Percentiles rank a stretch among this genome's conserved stretches.
Evolutionary conservation across 108 stramenopile species (phyloP).

Genomic region (Craspedostauros australis): DNA sequence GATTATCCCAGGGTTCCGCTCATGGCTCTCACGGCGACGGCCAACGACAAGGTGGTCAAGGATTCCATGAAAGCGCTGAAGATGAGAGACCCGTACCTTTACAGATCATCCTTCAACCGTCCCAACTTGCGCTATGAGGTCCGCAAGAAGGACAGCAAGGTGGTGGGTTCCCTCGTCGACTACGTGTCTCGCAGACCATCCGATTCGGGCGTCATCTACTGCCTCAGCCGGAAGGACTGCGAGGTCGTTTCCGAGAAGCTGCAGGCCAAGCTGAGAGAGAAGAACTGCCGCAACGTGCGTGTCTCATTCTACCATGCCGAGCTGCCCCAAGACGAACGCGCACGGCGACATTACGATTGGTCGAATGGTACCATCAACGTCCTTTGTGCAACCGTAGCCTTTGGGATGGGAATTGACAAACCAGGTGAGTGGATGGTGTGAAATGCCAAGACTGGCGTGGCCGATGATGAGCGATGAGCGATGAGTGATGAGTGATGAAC

Average conservation of each 20-base stretch:
- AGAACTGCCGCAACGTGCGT: constrained; percentile 43
- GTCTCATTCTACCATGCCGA: constrained; percentile 97
- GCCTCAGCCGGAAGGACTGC: constrained; percentile 92
- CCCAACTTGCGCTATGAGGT: constrained; percentile 94
- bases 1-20: constrained; percentile 94
- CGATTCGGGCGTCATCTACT: constrained; percentile 96
- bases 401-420: constrained; percentile 57
- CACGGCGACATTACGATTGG: constrained; percentile 88
- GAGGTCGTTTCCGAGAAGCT: constrained; percentile 78
- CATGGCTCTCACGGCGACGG: constrained; percentile 99
- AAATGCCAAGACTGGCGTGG: too few relatives aligned
- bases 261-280: constrained; percentile 46
- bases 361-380: constrained; percentile 79
- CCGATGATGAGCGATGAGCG: too few relatives aligned
- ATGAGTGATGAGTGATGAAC: too few relatives aligned
- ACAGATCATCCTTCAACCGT: constrained; percentile 89
- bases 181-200: constrained; percentile 62
- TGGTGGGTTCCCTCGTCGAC: constrained; percentile 67
- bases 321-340: constrained; percentile 61
- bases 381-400: constrained; percentile 83
- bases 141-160: constrained; percentile 76
- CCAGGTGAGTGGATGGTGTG: too few relatives aligned
- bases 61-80: constrained; percentile 84
- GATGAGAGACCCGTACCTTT: constrained; percentile 68
- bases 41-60: constrained; percentile 87